phyloP scores from a whole-genome alignment of 805 yeast genomes.

The Pichia sporocuriosa region DNA sequence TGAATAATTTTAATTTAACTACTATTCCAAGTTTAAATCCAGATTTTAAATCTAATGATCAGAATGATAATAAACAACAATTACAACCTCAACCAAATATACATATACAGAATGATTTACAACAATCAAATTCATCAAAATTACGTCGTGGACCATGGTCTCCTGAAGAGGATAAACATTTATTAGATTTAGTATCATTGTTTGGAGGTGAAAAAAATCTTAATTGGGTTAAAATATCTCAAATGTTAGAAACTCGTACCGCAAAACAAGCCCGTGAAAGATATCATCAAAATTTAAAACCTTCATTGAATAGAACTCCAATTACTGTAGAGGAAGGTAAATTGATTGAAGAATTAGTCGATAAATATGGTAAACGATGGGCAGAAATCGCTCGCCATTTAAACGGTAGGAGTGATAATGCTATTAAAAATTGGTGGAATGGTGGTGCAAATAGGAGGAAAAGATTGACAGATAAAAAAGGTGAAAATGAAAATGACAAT shows the following conservation, averaged over 20 bases:
- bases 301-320: slow-evolving; percentile 73
- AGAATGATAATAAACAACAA: slow-evolving; percentile 2
- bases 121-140: slow-evolving; percentile 8
- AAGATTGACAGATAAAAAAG: slow-evolving; percentile 28
- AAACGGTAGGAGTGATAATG: slow-evolving; percentile 83
- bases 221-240: slow-evolving; percentile 85
- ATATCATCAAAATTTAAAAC: slow-evolving; percentile 86
- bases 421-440: slow-evolving; percentile 95
- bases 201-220: slow-evolving; percentile 57
- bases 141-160: slow-evolving; percentile 83
- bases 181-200: slow-evolving; percentile 59
- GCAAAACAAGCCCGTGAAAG: slow-evolving; percentile 92
- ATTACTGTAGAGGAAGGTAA: slow-evolving; percentile 80
- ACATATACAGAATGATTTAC: not conserved
- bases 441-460: slow-evolving; percentile 86
- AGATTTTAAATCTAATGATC: not conserved
- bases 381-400: slow-evolving; percentile 87
- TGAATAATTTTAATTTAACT: too few species aligned
- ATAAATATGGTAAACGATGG: slow-evolving; percentile 81
- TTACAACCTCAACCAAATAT: slow-evolving; percentile 1
- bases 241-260: slow-evolving; percentile 64
- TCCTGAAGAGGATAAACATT: slow-evolving; percentile 69
- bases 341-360: slow-evolving; percentile 72
- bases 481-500: slow-evolving; percentile 15
- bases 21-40: not conserved